These are phyloP conservation scores for Dioszegia hungarica DNA, from an alignment of 768 basidiomycete genomes.

Conservation along the genomic window DNA sequence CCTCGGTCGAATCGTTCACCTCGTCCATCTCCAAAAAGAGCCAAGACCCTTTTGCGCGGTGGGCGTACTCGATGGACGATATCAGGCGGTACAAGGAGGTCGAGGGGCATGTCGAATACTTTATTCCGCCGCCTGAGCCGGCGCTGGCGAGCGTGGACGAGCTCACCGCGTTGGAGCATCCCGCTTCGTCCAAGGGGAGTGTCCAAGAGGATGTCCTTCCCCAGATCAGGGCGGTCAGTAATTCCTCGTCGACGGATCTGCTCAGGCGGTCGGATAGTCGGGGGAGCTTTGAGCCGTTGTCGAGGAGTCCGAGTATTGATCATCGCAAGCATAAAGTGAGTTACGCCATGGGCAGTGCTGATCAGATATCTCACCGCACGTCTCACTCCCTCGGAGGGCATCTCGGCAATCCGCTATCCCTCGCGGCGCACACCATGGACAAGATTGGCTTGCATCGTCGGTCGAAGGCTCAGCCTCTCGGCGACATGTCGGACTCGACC, in stretches of 20 bases:
- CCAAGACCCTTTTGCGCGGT: slow-evolving; percentile 1
- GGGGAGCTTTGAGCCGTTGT: slow-evolving; percentile 10
- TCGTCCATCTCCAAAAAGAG: slow-evolving; percentile 15
- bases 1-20: not conserved
- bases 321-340: slow-evolving; percentile 5
- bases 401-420: slow-evolving; percentile 6
- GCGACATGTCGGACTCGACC: slow-evolving; percentile 2
- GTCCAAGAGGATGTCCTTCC: not conserved
- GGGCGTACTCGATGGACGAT: slow-evolving; percentile 35
- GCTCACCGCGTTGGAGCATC: slow-evolving; percentile 4
- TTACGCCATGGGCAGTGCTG: not conserved
- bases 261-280: not conserved
- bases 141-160: not conserved
- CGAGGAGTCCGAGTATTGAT: slow-evolving; percentile 11
- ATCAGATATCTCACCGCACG: slow-evolving; percentile 14
- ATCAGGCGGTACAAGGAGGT: slow-evolving; percentile 26
- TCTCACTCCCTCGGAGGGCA: slow-evolving; percentile 22
- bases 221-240: slow-evolving; percentile 1
- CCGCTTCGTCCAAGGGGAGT: not conserved
- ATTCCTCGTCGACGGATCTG: not conserved
- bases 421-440: slow-evolving; percentile 29
- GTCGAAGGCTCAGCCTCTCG: slow-evolving; percentile 2
- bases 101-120: slow-evolving; percentile 39
- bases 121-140: slow-evolving; percentile 28
- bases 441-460: slow-evolving; percentile 25